Conservation (phyloP, 2,329 filamentous ascomycete genomes). For the Dichotomopilus funicola region DNA sequence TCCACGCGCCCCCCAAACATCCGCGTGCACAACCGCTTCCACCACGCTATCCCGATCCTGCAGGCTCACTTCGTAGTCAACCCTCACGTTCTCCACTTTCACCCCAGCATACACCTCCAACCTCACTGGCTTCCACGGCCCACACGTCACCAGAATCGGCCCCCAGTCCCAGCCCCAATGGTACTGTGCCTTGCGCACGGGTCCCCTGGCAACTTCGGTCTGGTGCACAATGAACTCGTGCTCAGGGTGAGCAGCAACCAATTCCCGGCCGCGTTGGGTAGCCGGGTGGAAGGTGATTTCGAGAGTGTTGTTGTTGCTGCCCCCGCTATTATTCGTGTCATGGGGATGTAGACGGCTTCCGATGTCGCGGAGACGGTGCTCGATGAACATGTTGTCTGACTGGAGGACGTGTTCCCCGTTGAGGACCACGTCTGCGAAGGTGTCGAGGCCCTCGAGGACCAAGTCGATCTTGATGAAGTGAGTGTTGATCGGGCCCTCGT, state of each 20-base stretch:
- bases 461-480: constrained; percentile 37
- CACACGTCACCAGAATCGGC: constrained; percentile 54
- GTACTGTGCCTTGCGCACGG: constrained; percentile 61
- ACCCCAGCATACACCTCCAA: constrained; percentile 54
- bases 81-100: constrained; percentile 52
- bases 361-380: constrained; percentile 46
- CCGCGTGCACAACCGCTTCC: constrained; percentile 1
- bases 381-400: constrained; percentile 59
- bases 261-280: constrained; percentile 16
- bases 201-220: constrained; percentile 39
- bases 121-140: constrained; percentile 60
- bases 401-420: constrained; percentile 48
- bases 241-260: constrained; percentile 17
- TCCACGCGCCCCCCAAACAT: constrained; percentile 10
- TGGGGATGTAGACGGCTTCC: constrained; percentile 30
- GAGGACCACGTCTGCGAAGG: constrained; percentile 52
- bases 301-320: constrained; percentile 36
- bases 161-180: constrained; percentile 71
- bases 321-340: constrained; percentile 2
- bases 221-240: constrained; percentile 34
- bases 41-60: not conserved
- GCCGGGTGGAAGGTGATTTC: constrained; percentile 54
- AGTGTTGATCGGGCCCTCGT: constrained; percentile 1
- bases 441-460: constrained; percentile 59
- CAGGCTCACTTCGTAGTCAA: constrained; percentile 25